Percentiles rank a stretch among this genome's conserved stretches.
Evolutionary conservation across 306 rosid genomes (phyloP).

Genomic region (Lithocarpus polystachyus): DNA sequence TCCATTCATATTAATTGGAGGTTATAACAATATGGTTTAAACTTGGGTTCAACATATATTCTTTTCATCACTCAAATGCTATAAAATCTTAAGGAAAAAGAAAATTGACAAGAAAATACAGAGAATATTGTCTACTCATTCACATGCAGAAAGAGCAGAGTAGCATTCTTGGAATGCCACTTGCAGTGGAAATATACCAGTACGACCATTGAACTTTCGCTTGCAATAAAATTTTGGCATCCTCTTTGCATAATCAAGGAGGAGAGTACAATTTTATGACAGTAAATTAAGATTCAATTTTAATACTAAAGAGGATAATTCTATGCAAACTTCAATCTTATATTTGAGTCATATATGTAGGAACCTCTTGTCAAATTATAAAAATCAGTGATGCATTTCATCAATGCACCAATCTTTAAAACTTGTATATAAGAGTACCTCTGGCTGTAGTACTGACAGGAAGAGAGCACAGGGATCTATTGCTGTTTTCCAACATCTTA

Average conservation of each 20-base stretch:
- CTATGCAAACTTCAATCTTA: not conserved
- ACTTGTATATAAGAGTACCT: constrained; percentile 40
- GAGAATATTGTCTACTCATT: not conserved
- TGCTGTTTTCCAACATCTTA: constrained; percentile 34
- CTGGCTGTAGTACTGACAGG: constrained; percentile 36
- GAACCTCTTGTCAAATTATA: not conserved
- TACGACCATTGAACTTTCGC: not conserved
- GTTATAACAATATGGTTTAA: not conserved
- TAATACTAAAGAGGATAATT: not conserved
- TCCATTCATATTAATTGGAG: not conserved
- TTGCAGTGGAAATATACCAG: not conserved
- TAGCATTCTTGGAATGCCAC: not conserved
- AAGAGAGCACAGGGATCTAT: constrained; percentile 35
- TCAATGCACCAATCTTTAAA: not conserved
- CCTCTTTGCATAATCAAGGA: not conserved
- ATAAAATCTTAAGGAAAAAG: not conserved
- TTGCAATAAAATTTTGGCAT: not conserved
- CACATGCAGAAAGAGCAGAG: not conserved
- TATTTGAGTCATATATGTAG: too few species aligned
- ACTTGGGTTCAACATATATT: too few species aligned
- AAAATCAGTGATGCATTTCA: not conserved
- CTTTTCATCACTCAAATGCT: not conserved
- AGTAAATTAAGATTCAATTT: not conserved
- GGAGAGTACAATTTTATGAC: not conserved
- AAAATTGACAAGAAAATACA: not conserved